A percentile compares a stretch with the other conserved stretches of the same genome.
Evolutionary conservation across 169 alveolate species (phyloP).

Genomic region (Eimeria maxima): DNA sequence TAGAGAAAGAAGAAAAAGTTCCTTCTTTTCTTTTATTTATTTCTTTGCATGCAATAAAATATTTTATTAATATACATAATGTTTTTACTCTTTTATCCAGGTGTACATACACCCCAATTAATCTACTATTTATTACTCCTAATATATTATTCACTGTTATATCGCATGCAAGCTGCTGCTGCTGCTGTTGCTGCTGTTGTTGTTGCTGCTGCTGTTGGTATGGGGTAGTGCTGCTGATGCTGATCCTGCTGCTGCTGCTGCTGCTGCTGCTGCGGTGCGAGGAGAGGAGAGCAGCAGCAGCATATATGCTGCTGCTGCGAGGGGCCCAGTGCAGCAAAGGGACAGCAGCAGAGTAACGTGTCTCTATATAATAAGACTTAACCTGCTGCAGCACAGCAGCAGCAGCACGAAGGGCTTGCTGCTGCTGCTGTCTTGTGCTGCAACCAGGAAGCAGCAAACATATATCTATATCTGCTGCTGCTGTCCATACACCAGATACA

Average conservation of each 20-base stretch:
- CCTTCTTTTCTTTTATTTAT: slow-evolving; percentile 83
- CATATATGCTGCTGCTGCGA: slow-evolving; percentile 20
- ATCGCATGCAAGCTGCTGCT: slow-evolving; percentile 76
- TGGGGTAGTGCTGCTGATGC: neutral
- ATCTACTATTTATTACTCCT: slow-evolving; percentile 83
- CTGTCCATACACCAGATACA: slow-evolving; percentile 84
- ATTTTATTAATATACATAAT: slow-evolving; percentile 82
- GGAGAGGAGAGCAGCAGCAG: slow-evolving; percentile 34
- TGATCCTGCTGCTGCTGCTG: slow-evolving; percentile 25
- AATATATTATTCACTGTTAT: slow-evolving; percentile 83
- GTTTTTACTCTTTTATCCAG: slow-evolving; percentile 68
- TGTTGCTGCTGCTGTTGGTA: neutral
- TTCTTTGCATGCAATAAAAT: slow-evolving; percentile 78
- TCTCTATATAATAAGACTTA: slow-evolving; percentile 72
- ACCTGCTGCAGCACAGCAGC: slow-evolving; percentile 75
- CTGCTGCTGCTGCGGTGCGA: neutral
- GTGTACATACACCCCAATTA: slow-evolving; percentile 78
- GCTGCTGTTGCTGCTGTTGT: slow-evolving; percentile 38
- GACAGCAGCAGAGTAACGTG: slow-evolving; percentile 81
- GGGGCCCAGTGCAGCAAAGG: slow-evolving; percentile 86
- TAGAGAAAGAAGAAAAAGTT: slow-evolving; percentile 77
- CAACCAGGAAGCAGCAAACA: slow-evolving; percentile 83
- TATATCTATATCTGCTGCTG: slow-evolving; percentile 82
- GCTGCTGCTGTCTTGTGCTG: slow-evolving; percentile 80
- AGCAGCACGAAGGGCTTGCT: slow-evolving; percentile 54